Base-by-base conservation (phyloP, 345 rosid genomes). In the Moricandia arvensis region DNA sequence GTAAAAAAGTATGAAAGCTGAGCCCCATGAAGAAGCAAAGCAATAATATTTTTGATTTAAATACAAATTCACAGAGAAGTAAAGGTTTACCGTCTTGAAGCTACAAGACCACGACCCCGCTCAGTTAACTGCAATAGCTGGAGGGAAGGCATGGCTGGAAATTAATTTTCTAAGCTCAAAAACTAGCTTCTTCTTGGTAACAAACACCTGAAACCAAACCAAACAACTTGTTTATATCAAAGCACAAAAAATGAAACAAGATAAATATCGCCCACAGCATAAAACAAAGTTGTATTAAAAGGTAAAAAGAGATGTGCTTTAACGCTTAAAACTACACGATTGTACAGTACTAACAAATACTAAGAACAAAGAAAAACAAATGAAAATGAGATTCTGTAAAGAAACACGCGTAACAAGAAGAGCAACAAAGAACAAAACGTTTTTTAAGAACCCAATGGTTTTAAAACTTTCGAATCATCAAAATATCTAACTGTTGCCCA, bases 41-140 rank as follows among this genome's bases (percentile, higher is more conserved):
- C 27, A 43, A 38, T 9, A 15, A 3, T 5, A n/a, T 17, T 33
- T 17, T 31, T 9, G 6, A 18, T 3, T 1, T 2, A 10, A 17
- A 54, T 12, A 64, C 2, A 58, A 27, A 59, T 3, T 8, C 33
- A 60, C n/a, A 67, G 68, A 7, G 35, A 21, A 35, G 68, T 8
- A 5, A 43, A 45, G 34, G 24, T 21, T 69, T 85, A 94, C 98
- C 97, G 90, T 83, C 95, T 85, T 3, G 96, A 87, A 33, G 95
- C 93, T 59, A 94, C 79, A 65, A 91, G 88, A 82, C 84, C 79
- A 9, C 86, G 87, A 16, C 98, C 98, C 64, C 73, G 91, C 81
- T 91, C 93, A 4, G 98, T 94, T 83, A 91, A 79, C 78, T 88
- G 90, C 83, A 94, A 87, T 53, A 91, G 82, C 82, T 90, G 97